Percentiles rank a stretch among this genome's conserved stretches.
Conservation (phyloP, 805 yeast genomes). For the Candida hungchunana region DNA sequence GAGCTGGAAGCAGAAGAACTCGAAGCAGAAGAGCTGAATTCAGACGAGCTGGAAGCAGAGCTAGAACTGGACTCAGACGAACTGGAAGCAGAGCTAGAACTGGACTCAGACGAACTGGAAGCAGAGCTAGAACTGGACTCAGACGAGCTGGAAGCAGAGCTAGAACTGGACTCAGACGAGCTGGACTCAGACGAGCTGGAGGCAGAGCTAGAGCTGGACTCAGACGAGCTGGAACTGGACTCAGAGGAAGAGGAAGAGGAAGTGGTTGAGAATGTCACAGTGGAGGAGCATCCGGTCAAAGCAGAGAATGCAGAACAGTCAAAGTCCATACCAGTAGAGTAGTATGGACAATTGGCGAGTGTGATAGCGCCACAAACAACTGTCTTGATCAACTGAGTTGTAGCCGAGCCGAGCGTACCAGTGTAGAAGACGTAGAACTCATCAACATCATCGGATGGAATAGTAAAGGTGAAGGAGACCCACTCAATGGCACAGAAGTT, state of each 20-base stretch:
- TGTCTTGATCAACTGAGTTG: not conserved
- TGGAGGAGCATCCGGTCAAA: constrained; percentile 2
- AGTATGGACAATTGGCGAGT: constrained; percentile 8
- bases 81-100: constrained; percentile 4
- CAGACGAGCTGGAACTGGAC: not conserved
- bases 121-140: constrained; percentile 6
- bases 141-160: not conserved
- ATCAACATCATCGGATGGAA: constrained; percentile 4
- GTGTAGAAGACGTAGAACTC: constrained; percentile 12
- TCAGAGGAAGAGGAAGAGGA: constrained; percentile 1
- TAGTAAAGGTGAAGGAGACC: constrained; percentile 10
- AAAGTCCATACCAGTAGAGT: constrained; percentile 6
- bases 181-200: too few relatives aligned
- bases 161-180: too few relatives aligned
- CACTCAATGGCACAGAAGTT: constrained; percentile 13
- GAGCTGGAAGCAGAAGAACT: not conserved
- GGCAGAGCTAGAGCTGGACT: constrained; percentile 1
- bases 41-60: not conserved
- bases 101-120: not conserved
- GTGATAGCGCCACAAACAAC: constrained; percentile 7
- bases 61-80: not conserved
- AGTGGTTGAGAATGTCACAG: not conserved
- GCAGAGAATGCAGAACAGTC: constrained; percentile 5
- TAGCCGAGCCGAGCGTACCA: constrained; percentile 11
- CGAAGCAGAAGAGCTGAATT: not conserved